Base-by-base conservation (phyloP, 2,329 filamentous ascomycete species). In the Ceratocystis alfenasii region DNA sequence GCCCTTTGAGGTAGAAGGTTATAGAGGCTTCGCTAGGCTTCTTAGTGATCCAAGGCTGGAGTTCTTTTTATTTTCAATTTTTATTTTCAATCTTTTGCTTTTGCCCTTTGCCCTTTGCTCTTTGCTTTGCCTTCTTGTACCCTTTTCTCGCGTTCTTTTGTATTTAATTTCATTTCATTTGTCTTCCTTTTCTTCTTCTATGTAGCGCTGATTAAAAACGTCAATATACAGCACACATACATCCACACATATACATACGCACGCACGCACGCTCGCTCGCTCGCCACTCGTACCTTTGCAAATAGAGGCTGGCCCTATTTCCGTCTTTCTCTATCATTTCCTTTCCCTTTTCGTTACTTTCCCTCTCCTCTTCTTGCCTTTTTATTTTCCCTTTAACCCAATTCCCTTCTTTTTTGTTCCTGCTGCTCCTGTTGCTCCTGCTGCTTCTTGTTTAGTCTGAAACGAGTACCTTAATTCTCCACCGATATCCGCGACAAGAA, bases 391-490 rank as follows among this genome's bases (percentile, higher is more conserved):
- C 28, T 61, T 12, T 12, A 36, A 36, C 12, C 33, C 33, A 36
- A 12, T 36, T 41, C 36, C 36, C 36, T 61, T 61, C n/a, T 20
- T 20, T 61, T 61, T 30, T 41, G 10, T 41, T 61, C 20, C 48
- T 53, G 25, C 25, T 10, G 20, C 25, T 28, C 30, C 17, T 61
- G 57, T 20, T 44, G 17, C n/a, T 53, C 20, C 48, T 53, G 25
- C 25, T 10, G 20, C 25, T 28, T 53, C 22, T 53, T 10, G 20
- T 53, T 28, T 28, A 53, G 48, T 53, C 48, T 53, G 48, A 53
- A 53, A 53, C 48, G 22, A 53, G 48, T 28, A 53, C 48, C 48
- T 53, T 25, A 28, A 53, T 53, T 53, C 48, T 53, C 48, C 48
- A 53, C 48, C 48, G 8, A 53, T 17, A 53, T 25, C 48, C 48